These are phyloP conservation scores for Leccinum pachyderme DNA, from an alignment of 1,284 basidiomycete genomes.

Conservation along the genomic window DNA sequence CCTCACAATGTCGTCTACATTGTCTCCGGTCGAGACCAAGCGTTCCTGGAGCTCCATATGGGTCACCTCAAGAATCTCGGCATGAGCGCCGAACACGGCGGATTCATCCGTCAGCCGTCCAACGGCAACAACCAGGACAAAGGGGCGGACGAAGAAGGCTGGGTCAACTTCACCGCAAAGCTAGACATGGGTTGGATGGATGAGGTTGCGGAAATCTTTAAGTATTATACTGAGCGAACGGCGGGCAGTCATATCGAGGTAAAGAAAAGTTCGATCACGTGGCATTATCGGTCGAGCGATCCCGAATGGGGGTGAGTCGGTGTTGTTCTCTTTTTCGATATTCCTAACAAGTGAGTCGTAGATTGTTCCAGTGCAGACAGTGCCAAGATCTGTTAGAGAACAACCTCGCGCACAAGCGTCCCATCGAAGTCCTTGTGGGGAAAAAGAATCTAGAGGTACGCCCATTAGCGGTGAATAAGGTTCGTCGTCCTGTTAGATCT, in stretches of 20 bases:
- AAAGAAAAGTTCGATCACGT: constrained; percentile 97
- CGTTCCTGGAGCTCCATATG: constrained; percentile 89
- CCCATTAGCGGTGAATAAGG: constrained; percentile 93
- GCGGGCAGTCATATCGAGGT: constrained; percentile 95
- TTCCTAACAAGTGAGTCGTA: constrained; percentile 26
- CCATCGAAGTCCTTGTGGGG: constrained; percentile 90
- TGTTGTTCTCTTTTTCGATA: neutral
- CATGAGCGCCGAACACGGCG: constrained; percentile 95
- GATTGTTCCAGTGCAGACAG: constrained; percentile 91
- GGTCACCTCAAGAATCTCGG: constrained; percentile 84
- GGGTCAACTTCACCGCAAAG: constrained; percentile 87
- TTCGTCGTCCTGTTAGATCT: constrained; percentile 18
- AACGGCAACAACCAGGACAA: neutral
- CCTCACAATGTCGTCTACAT: constrained; percentile 93
- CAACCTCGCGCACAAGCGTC: constrained; percentile 82
- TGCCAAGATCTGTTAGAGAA: constrained; percentile 96
- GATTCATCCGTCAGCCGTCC: constrained; percentile 77
- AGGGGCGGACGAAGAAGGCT: constrained; percentile 42
- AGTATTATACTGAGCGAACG: constrained; percentile 95
- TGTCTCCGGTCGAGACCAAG: constrained; percentile 95
- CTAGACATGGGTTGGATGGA: constrained; percentile 98
- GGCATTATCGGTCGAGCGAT: constrained; percentile 94
- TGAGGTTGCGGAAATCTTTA: constrained; percentile 94
- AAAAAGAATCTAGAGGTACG: constrained; percentile 99
- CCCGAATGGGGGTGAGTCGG: constrained; percentile 88